Percentiles rank a stretch among this genome's conserved stretches.
These are phyloP conservation scores for Sisymbrium altissimum DNA, from an alignment of 345 rosid species.

Conservation along the genomic window DNA sequence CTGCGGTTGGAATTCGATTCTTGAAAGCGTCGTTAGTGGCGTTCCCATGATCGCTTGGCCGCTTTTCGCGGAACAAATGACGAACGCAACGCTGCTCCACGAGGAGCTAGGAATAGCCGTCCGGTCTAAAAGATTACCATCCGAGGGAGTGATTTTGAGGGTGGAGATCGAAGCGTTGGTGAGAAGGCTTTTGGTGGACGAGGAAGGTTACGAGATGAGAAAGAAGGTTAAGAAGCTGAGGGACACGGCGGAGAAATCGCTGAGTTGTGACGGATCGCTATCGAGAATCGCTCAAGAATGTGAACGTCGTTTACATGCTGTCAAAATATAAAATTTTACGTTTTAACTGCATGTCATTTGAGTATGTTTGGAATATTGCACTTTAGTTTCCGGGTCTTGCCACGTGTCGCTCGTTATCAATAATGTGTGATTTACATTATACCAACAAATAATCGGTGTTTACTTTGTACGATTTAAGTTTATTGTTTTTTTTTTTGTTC, in stretches of 20 bases:
- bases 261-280: constrained; percentile 1
- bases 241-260: constrained; percentile 4
- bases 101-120: constrained; percentile 53
- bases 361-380: neutral
- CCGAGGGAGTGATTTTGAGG: neutral
- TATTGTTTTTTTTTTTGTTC: too few relatives aligned
- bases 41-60: constrained; percentile 59
- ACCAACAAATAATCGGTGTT: neutral
- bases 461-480: neutral
- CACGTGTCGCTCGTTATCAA: neutral
- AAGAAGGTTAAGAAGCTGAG: constrained; percentile 33
- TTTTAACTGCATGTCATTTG: neutral
- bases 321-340: too few relatives aligned
- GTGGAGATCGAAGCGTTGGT: constrained; percentile 43
- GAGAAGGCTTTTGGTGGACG: constrained; percentile 40
- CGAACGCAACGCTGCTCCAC: neutral
- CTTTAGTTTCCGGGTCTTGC: neutral
- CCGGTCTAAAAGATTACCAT: neutral
- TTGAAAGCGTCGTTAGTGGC: constrained; percentile 39
- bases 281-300: constrained; percentile 11
- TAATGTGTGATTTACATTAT: neutral
- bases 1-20: constrained; percentile 76
- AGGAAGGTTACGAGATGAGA: constrained; percentile 34
- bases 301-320: too few relatives aligned
- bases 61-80: constrained; percentile 6